These are phyloP conservation scores for Vigna radiata DNA, from an alignment of 306 rosid genomes.

Conservation along the genomic window DNA sequence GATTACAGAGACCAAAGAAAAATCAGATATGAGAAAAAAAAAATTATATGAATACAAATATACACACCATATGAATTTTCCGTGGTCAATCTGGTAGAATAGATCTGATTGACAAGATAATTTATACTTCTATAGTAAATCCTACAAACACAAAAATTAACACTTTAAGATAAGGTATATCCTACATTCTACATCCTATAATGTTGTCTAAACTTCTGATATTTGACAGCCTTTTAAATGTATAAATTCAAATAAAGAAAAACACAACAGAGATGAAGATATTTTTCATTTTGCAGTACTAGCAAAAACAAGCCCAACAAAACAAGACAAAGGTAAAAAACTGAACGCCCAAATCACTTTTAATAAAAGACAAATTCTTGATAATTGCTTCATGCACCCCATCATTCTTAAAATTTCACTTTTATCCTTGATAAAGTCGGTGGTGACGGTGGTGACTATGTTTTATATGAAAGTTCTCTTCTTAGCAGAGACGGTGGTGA, in stretches of 20 bases:
- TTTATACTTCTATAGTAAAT: conserved; percentile 11
- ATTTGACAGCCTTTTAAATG: conserved; percentile 6
- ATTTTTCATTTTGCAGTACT: no score
- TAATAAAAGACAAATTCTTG: no score
- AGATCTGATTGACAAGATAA: conserved; percentile 8
- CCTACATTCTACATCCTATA: conserved; percentile 7
- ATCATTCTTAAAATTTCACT: no score
- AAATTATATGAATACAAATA: neutral
- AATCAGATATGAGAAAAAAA: conserved; percentile 34
- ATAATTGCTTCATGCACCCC: no score
- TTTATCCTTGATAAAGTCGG: no score
- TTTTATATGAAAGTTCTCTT: no score
- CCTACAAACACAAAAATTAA: neutral
- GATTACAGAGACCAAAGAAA: conserved; percentile 32
- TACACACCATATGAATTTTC: conserved; percentile 26
- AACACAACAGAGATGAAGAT: no score
- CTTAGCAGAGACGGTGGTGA: no score
- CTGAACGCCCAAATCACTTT: no score
- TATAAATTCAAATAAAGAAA: conserved; percentile 32
- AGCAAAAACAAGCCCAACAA: no score
- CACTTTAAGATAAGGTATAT: neutral
- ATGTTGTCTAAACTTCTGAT: conserved; percentile 20
- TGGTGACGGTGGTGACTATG: no score
- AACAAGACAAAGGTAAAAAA: no score
- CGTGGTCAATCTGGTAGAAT: conserved; percentile 31